phyloP scores from a whole-genome alignment of 352 stramenopile species.

The Phytophthora chlamydospora region DNA sequence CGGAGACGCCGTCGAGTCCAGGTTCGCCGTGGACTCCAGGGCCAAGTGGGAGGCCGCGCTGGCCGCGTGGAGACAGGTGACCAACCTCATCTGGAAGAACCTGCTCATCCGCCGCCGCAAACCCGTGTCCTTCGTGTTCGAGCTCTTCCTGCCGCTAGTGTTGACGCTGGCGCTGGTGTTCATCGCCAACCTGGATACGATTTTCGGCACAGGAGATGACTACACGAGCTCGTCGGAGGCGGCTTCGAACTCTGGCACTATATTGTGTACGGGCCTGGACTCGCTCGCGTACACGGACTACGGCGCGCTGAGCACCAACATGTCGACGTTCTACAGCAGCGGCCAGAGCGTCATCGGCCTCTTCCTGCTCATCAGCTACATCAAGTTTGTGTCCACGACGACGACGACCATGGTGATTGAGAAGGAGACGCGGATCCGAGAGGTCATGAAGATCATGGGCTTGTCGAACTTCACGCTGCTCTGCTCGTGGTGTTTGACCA shows the following conservation, averaged over 20 bases:
- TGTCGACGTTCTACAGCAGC: conserved; percentile 67
- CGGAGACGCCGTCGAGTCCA: conserved; percentile 28
- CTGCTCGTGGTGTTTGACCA: conserved; percentile 67
- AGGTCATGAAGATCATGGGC: conserved; percentile 89
- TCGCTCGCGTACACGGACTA: conserved; percentile 35
- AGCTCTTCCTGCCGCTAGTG: conserved; percentile 61
- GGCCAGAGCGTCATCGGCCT: conserved; percentile 69
- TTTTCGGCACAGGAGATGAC: conserved; percentile 38
- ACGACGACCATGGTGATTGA: conserved; percentile 81
- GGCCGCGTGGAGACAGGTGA: conserved; percentile 51
- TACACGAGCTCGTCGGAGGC: conserved; percentile 25
- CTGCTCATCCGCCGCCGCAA: conserved; percentile 52
- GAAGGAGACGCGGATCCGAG: conserved; percentile 80
- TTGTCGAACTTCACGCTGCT: conserved; percentile 67
- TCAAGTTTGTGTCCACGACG: conserved; percentile 73
- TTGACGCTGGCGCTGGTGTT: conserved; percentile 60
- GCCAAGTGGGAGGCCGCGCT: conserved; percentile 40
- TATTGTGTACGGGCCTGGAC: conserved; percentile 48
- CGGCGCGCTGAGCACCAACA: conserved; percentile 45
- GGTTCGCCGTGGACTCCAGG: conserved; percentile 26
- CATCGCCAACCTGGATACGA: conserved; percentile 63
- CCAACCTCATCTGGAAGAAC: conserved; percentile 82
- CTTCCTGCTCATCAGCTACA: conserved; percentile 65
- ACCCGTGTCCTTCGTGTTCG: conserved; percentile 61
- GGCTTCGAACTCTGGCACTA: conserved; percentile 16